Conservation (phyloP, 2,329 filamentous ascomycete species). For the Lecanosticta acicola region DNA sequence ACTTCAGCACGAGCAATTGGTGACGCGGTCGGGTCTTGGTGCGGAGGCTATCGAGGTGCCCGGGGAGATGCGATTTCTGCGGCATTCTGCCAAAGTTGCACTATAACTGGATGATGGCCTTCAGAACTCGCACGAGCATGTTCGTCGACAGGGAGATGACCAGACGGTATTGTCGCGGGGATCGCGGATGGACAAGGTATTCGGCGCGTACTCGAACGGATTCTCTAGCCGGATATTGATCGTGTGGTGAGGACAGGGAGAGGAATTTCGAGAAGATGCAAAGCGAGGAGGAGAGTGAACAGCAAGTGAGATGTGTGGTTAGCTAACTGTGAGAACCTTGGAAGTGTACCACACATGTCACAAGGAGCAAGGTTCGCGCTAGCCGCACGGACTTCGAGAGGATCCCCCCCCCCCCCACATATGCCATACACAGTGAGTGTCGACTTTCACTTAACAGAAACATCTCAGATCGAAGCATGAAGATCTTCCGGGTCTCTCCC, state of each 20-base stretch:
- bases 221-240: neutral
- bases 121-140: neutral
- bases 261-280: neutral
- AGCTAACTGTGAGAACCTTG: neutral
- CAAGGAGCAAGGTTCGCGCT: neutral
- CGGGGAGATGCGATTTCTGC: slow-evolving; percentile 23
- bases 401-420: neutral
- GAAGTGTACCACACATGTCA: neutral
- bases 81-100: slow-evolving; percentile 14
- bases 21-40: slow-evolving; percentile 80
- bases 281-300: neutral
- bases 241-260: neutral
- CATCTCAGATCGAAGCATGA: no score
- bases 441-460: neutral
- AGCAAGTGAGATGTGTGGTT: neutral
- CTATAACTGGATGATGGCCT: slow-evolving; percentile 3
- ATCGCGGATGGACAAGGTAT: no score
- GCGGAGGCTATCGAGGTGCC: slow-evolving; percentile 31
- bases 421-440: neutral
- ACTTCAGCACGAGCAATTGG: slow-evolving; percentile 91
- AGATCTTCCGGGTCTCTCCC: no score
- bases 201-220: no score
- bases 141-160: neutral
- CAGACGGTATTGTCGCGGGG: no score
- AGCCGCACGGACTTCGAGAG: neutral